These are phyloP conservation scores for Naematelia encephala DNA, from an alignment of 768 basidiomycete species.

Conservation along the genomic window DNA sequence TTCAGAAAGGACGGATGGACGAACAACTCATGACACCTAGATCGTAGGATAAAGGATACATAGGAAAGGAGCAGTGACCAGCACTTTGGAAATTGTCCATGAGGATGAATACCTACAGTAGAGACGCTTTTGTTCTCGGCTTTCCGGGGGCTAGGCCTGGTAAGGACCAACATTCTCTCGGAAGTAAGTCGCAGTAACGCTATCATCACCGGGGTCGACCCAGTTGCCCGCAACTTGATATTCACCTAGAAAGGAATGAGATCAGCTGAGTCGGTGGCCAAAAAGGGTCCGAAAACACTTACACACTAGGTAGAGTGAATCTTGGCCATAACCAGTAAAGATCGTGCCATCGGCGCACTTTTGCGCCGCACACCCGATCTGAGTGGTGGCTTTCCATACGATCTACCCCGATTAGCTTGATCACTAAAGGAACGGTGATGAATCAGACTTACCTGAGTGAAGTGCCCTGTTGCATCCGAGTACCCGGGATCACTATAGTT, in stretches of 20 bases:
- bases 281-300: neutral
- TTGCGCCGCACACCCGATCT: slow-evolving; percentile 41
- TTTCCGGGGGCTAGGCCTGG: neutral
- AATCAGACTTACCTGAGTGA: too few relatives aligned
- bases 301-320: neutral
- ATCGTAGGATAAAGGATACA: too few relatives aligned
- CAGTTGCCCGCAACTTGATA: slow-evolving; percentile 23
- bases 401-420: too few relatives aligned
- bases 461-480: slow-evolving; percentile 28
- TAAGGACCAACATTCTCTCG: slow-evolving; percentile 14
- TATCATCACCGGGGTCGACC: slow-evolving; percentile 12
- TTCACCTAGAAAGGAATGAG: slow-evolving; percentile 31
- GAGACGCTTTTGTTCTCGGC: too few relatives aligned
- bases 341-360: slow-evolving; percentile 32
- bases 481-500: slow-evolving; percentile 28
- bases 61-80: too few relatives aligned
- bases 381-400: slow-evolving; percentile 39
- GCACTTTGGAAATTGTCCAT: too few relatives aligned
- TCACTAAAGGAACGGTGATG: neutral
- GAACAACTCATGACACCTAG: too few relatives aligned
- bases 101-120: too few relatives aligned
- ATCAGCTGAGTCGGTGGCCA: neutral
- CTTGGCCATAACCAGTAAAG: slow-evolving; percentile 8
- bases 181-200: slow-evolving; percentile 14
- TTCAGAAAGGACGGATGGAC: too few relatives aligned